These are phyloP conservation scores for Pseudoneurospora amorphoporcata DNA, from an alignment of 495 filamentous ascomycete species.

Conservation along the genomic window DNA sequence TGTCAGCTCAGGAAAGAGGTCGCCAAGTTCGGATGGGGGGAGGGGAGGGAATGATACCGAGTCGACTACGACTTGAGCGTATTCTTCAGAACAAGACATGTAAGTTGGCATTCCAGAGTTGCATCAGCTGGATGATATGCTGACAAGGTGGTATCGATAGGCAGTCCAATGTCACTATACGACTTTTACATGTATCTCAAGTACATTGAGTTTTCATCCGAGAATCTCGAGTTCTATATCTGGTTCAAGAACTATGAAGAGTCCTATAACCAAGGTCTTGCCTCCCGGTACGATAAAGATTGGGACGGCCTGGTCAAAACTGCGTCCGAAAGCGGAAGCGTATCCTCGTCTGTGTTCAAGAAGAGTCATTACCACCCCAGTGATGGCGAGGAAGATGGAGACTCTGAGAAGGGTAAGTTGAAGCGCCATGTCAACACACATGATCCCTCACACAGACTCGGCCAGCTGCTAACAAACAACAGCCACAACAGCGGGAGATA, in stretches of 20 bases:
- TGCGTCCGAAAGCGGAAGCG: conserved; percentile 12
- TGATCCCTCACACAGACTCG: background rate
- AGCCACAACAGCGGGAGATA: conserved; percentile 12
- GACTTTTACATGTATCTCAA: conserved; percentile 35
- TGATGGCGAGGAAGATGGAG: background rate
- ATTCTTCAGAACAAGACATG: conserved; percentile 34
- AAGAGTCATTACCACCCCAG: background rate
- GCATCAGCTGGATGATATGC: background rate
- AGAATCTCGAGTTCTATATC: conserved; percentile 60
- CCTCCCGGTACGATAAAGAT: conserved; percentile 13
- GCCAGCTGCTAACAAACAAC: background rate
- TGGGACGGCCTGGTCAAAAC: conserved; percentile 12
- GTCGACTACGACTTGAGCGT: conserved; percentile 26
- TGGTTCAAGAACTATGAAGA: conserved; percentile 45
- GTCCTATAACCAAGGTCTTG: conserved; percentile 16
- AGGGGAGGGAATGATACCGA: conserved; percentile 21
- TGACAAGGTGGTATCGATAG: conserved; percentile 4
- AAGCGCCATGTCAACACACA: background rate
- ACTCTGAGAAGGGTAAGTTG: background rate
- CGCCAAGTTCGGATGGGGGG: conserved; percentile 20
- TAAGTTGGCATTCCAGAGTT: conserved; percentile 4
- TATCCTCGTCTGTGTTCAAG: conserved; percentile 14
- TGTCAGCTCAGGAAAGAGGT: conserved; percentile 16
- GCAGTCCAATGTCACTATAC: conserved; percentile 29
- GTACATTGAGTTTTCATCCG: conserved; percentile 28